Conservation (phyloP, 495 filamentous ascomycete genomes). For the Trichoderma parareesei region DNA sequence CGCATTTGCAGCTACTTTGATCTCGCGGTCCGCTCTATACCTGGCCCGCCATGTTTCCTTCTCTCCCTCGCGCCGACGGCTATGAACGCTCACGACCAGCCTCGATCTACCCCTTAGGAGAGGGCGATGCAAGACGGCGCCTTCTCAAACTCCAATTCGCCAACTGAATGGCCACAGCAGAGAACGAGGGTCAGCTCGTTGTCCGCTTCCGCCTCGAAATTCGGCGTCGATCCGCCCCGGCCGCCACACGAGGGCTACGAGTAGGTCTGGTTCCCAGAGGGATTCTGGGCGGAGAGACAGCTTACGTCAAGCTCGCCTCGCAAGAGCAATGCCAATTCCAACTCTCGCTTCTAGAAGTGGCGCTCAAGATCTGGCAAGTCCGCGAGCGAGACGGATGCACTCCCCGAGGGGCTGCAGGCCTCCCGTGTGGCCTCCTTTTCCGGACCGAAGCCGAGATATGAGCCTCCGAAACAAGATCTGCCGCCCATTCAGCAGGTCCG, state of each 20-base stretch:
- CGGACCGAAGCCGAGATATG: background rate
- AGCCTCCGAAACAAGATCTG: background rate
- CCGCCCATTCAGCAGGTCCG: background rate
- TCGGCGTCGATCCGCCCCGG: constrained; percentile 37
- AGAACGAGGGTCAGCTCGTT: background rate
- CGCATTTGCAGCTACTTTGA: background rate
- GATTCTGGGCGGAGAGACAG: constrained; percentile 47
- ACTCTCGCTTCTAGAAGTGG: constrained; percentile 29
- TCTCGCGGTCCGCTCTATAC: background rate
- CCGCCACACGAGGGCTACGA: constrained; percentile 40
- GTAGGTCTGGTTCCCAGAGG: constrained; percentile 50
- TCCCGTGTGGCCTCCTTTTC: background rate
- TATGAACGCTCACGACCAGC: background rate
- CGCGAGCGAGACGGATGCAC: constrained; percentile 4
- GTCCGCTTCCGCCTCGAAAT: background rate
- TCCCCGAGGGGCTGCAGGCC: background rate
- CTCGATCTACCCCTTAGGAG: constrained; percentile 1
- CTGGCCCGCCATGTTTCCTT: background rate
- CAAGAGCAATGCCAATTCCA: constrained; percentile 19
- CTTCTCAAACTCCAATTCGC: background rate
- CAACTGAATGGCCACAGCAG: background rate
- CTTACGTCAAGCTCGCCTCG: constrained; percentile 11
- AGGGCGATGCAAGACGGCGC: constrained; percentile 3
- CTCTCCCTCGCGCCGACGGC: background rate
- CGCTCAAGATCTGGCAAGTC: constrained; percentile 27